These are phyloP conservation scores for Botrytis fabae DNA, from an alignment of 2,329 filamentous ascomycete genomes.

Conservation along the genomic window DNA sequence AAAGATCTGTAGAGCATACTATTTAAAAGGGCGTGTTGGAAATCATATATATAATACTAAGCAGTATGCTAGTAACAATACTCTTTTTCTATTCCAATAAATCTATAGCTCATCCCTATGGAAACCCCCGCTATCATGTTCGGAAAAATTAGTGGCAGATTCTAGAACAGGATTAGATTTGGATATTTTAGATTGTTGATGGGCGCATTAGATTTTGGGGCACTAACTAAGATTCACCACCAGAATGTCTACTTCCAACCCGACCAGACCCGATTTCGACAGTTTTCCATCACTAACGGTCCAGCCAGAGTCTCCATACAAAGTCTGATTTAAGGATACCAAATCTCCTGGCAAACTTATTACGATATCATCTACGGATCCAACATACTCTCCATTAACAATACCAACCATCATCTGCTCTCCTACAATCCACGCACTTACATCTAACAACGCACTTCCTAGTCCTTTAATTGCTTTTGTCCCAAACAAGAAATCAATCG, in stretches of 20 bases:
- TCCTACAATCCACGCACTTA: constrained; percentile 44
- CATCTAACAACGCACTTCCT: constrained; percentile 40
- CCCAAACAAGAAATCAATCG: constrained; percentile 44
- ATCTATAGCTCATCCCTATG: background rate
- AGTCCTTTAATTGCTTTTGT: constrained; percentile 31
- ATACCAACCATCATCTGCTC: constrained; percentile 44
- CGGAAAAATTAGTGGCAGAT: too few species aligned
- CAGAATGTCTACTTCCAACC: constrained; percentile 34
- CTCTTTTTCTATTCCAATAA: too few species aligned
- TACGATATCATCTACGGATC: constrained; percentile 20
- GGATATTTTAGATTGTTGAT: too few species aligned
- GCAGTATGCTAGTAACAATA: too few species aligned
- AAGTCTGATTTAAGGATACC: constrained; percentile 22
- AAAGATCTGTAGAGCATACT: too few species aligned
- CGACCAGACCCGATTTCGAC: constrained; percentile 30
- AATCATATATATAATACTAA: too few species aligned
- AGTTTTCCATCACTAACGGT: constrained; percentile 28
- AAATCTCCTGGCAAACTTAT: constrained; percentile 31
- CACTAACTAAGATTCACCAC: constrained; percentile 27
- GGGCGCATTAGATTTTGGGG: background rate
- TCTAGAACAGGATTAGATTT: background rate
- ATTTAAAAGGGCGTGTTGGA: too few species aligned
- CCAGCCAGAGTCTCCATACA: constrained; percentile 35
- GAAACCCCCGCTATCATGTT: accelerated
- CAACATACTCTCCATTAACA: constrained; percentile 42